Percentiles rank a stretch among this genome's conserved stretches.
Evolutionary conservation across 371 early-diverging fungal species (phyloP).

Genomic region (Synchytrium microbalum): DNA sequence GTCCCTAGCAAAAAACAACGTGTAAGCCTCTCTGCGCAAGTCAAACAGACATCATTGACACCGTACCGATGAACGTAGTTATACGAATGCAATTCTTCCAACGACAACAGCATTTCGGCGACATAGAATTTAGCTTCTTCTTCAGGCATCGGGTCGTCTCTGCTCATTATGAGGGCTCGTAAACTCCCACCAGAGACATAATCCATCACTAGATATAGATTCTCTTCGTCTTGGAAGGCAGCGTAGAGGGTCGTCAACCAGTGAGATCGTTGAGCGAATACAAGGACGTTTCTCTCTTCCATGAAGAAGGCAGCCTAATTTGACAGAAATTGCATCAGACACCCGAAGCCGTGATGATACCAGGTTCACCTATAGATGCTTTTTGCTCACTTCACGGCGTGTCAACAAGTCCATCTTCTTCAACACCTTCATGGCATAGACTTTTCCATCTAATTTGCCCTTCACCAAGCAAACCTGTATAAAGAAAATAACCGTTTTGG

Average conservation of each 20-base stretch:
- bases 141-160: conserved; percentile 39
- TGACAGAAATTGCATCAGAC: neutral
- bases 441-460: conserved; percentile 54
- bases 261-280: conserved; percentile 53
- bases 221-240: conserved; percentile 60
- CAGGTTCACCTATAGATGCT: conserved; percentile 1
- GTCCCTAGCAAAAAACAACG: conserved; percentile 43
- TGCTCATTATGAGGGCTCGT: conserved; percentile 33
- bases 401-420: conserved; percentile 78
- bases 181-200: conserved; percentile 59
- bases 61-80: conserved; percentile 42
- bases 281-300: conserved; percentile 82
- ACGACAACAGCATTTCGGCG: conserved; percentile 48
- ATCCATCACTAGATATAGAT: conserved; percentile 65
- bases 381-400: conserved; percentile 59
- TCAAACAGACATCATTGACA: conserved; percentile 2
- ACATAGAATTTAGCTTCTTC: conserved; percentile 47
- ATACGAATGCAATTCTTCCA: conserved; percentile 49
- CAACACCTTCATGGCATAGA: conserved; percentile 95
- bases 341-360: too few relatives aligned
- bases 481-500: neutral
- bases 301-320: conserved; percentile 73
- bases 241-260: conserved; percentile 65
- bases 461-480: conserved; percentile 64
- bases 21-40: neutral